These are phyloP conservation scores for Protea cynaroides DNA, from an alignment of 164 flowering plant species.

Conservation along the genomic window DNA sequence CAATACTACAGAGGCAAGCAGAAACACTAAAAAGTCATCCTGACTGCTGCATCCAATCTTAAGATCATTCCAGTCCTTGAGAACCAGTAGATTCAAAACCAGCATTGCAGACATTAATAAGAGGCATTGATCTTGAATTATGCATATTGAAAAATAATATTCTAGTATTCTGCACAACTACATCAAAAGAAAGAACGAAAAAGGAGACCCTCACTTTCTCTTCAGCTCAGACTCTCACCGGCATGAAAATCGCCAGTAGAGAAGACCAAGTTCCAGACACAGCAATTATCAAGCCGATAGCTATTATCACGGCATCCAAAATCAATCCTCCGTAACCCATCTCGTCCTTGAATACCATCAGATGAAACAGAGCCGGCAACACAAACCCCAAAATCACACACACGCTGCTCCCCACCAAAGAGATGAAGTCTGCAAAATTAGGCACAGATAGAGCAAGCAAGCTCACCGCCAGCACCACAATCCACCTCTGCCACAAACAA, in stretches of 20 bases:
- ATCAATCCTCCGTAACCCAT: conserved; percentile 25
- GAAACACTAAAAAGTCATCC: no score
- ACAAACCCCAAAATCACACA: conserved; percentile 66
- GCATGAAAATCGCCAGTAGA: conserved; percentile 35
- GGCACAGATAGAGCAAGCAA: conserved; percentile 75
- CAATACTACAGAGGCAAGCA: no score
- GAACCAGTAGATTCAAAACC: no score
- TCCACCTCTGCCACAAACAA: conserved; percentile 69
- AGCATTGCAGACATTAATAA: no score
- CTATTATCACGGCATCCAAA: conserved; percentile 37
- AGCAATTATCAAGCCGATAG: conserved; percentile 44
- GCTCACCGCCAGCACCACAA: conserved; percentile 47
- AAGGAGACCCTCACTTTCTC: no score
- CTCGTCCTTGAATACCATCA: conserved; percentile 53
- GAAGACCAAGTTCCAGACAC: conserved; percentile 60
- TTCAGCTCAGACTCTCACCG: conserved; percentile 20
- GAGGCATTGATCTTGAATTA: no score
- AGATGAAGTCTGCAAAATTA: conserved; percentile 85
- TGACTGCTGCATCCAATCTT: no score
- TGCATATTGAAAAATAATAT: no score
- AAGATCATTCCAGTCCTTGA: no score
- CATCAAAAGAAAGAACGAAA: no score
- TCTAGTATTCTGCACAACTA: no score
- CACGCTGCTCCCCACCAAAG: conserved; percentile 33
- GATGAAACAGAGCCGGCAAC: conserved; percentile 76